Conservation (phyloP, 495 filamentous ascomycete genomes). For the Chaetomidium leptoderma region DNA sequence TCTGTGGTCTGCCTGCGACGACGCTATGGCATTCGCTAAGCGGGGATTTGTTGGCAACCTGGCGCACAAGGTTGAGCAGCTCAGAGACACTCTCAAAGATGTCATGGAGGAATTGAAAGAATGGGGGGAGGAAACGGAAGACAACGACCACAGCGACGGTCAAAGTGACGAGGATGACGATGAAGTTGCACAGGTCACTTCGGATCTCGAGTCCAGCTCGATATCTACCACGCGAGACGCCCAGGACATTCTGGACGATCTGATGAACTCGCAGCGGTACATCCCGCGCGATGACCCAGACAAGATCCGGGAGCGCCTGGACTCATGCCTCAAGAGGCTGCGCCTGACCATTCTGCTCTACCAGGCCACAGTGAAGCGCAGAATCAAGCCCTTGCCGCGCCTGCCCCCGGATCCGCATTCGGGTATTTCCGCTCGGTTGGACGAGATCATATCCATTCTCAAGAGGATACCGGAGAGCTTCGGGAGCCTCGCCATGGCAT, state of each 20-base stretch:
- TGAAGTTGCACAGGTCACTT: slow-evolving; percentile 22
- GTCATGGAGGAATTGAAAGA: slow-evolving; percentile 78
- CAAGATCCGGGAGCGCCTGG: slow-evolving; percentile 52
- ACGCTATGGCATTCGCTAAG: slow-evolving; percentile 54
- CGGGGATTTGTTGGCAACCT: slow-evolving; percentile 62
- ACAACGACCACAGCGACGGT: slow-evolving; percentile 44
- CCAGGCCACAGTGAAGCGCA: slow-evolving; percentile 55
- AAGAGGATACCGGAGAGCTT: slow-evolving; percentile 41
- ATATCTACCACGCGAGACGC: slow-evolving; percentile 22
- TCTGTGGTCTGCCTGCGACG: slow-evolving; percentile 71
- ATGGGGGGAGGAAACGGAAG: slow-evolving; percentile 65
- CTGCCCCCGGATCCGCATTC: slow-evolving; percentile 28
- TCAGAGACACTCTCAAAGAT: slow-evolving; percentile 69
- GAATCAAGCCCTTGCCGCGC: slow-evolving; percentile 51
- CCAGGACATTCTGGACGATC: slow-evolving; percentile 49
- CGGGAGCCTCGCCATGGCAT: slow-evolving; percentile 40
- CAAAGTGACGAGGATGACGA: slow-evolving; percentile 38
- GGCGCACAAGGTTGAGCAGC: slow-evolving; percentile 58
- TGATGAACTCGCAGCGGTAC: slow-evolving; percentile 52
- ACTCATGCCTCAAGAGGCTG: slow-evolving; percentile 52
- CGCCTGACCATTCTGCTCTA: slow-evolving; percentile 57
- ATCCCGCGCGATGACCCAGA: slow-evolving; percentile 54
- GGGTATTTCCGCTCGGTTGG: slow-evolving; percentile 35
- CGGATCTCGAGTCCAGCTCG: slow-evolving; percentile 19
- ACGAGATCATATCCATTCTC: slow-evolving; percentile 41